Percentiles rank a stretch among this genome's conserved stretches.
Conservation (phyloP, 2,329 filamentous ascomycete genomes). For the Aurifilum marmelostoma region DNA sequence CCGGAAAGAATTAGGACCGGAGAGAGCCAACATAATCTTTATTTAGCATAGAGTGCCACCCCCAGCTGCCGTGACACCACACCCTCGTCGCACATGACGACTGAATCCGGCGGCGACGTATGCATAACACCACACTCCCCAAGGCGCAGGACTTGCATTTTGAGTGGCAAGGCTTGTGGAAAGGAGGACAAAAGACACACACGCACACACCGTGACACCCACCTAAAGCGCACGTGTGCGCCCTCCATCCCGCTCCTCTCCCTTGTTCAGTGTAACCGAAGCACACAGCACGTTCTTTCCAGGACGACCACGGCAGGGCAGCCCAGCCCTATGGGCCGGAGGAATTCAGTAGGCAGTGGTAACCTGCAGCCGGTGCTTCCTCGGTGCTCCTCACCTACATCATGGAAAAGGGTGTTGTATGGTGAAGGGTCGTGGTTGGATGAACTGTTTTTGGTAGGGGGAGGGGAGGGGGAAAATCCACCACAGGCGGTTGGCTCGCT, state of each 20-base stretch:
- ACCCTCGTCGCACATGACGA: not conserved
- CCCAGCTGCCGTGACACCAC: slow-evolving; percentile 1
- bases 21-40: not conserved
- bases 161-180: slow-evolving; percentile 11
- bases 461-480: not conserved
- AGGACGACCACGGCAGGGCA: too few relatives aligned
- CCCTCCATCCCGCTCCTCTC: slow-evolving; percentile 24
- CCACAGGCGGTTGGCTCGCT: slow-evolving; percentile 2
- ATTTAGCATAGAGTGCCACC: not conserved
- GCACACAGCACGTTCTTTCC: slow-evolving; percentile 4
- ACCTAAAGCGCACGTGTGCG: not conserved
- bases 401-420: slow-evolving; percentile 3
- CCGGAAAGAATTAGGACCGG: not conserved
- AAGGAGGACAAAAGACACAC: not conserved
- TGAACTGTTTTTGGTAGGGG: not conserved
- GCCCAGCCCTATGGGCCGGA: slow-evolving; percentile 21
- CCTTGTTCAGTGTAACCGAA: slow-evolving; percentile 4
- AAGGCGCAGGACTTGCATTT: not conserved
- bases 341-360: not conserved
- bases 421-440: slow-evolving; percentile 19
- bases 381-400: slow-evolving; percentile 19
- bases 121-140: not conserved
- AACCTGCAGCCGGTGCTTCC: slow-evolving; percentile 20
- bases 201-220: not conserved
- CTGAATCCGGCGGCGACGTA: not conserved